Base-by-base conservation (phyloP, 2,329 filamentous ascomycete species). In the Exophiala sp. region DNA sequence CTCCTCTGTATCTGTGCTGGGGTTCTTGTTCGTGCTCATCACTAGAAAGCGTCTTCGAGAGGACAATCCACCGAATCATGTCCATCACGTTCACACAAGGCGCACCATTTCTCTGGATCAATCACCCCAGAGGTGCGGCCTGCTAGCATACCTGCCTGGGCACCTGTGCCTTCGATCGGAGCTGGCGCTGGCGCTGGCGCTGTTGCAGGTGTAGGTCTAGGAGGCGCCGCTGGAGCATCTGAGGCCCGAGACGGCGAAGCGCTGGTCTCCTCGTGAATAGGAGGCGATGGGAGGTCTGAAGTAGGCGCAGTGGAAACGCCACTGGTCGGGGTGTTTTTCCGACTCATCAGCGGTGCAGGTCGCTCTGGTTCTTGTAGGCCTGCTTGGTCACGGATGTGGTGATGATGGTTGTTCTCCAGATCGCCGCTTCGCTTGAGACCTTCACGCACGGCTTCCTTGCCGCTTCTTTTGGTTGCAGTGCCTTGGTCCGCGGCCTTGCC, bases 41-140 rank as follows among this genome's bases (percentile, higher is more conserved):
- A 40, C 47, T 56, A 59, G 37, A 59, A 59, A 23, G 52, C 55
- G 67, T 94, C 88, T 70, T 95, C 90, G 68, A 95, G 86, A 10
- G 90, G 89, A 69, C 90, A 95, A 68, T 94, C 88, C 54, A 95
- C 90, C 64, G 91, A 96, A 68, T 96, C 87, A 66, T 98, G 93
- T 11, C 93, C 93, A 63, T 98, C 93, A 55, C 88, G 82, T 73
- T 98, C 93, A 66, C 93, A 98, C 38, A 97, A 75, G 13, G 93
- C 93, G 69, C 93, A 98, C 93, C 93, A 98, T 71, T 95, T 96
- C 55, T 84, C 80, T 47, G 83, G 80, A 62, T 97, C 88, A 58
- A 91, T 76, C 40, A 87, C 72, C 1, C 86, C 85, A 48, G 82
- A 88, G 58, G 84, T 81, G 71, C 88, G 91, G 45, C 87, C 87